phyloP scores from a whole-genome alignment of 2,329 filamentous ascomycete genomes.

The Massarina eburnea region DNA sequence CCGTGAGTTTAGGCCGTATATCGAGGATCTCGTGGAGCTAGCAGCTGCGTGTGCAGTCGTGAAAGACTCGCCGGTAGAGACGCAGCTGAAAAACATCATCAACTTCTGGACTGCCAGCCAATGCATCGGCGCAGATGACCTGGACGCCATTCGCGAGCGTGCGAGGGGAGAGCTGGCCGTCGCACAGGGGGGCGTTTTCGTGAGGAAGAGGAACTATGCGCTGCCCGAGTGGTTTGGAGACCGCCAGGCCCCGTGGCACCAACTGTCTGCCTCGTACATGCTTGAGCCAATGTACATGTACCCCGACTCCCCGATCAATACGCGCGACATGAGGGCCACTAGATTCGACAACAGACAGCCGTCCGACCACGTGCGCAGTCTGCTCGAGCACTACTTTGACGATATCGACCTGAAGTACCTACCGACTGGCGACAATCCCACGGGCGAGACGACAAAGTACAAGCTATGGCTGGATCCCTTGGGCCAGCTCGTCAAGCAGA shows the following conservation, averaged over 20 bases:
- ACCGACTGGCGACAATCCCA: constrained; percentile 46
- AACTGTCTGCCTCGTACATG: constrained; percentile 79
- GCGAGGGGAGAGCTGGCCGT: constrained; percentile 50
- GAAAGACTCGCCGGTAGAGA: constrained; percentile 65
- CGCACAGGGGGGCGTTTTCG: constrained; percentile 22
- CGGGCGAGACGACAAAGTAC: constrained; percentile 47
- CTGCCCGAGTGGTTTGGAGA: constrained; percentile 81
- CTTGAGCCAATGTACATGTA: constrained; percentile 77
- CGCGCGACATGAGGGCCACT: constrained; percentile 63
- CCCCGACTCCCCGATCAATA: constrained; percentile 72
- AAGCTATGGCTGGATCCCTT: constrained; percentile 63
- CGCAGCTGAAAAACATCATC: constrained; percentile 61
- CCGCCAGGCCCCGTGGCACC: constrained; percentile 68
- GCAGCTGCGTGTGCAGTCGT: constrained; percentile 57
- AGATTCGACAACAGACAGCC: constrained; percentile 69
- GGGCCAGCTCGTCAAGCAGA: constrained; percentile 66
- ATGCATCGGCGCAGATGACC: constrained; percentile 60
- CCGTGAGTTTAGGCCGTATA: constrained; percentile 53
- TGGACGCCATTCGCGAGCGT: constrained; percentile 62
- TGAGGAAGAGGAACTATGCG: constrained; percentile 63
- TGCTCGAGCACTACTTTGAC: constrained; percentile 71
- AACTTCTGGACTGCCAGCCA: constrained; percentile 68
- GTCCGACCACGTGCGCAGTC: constrained; percentile 66
- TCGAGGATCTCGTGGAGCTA: constrained; percentile 64
- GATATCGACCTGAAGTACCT: constrained; percentile 54